Evolutionary conservation across 2,329 filamentous ascomycete genomes (phyloP).

Genomic region (Cercospora janseana): DNA sequence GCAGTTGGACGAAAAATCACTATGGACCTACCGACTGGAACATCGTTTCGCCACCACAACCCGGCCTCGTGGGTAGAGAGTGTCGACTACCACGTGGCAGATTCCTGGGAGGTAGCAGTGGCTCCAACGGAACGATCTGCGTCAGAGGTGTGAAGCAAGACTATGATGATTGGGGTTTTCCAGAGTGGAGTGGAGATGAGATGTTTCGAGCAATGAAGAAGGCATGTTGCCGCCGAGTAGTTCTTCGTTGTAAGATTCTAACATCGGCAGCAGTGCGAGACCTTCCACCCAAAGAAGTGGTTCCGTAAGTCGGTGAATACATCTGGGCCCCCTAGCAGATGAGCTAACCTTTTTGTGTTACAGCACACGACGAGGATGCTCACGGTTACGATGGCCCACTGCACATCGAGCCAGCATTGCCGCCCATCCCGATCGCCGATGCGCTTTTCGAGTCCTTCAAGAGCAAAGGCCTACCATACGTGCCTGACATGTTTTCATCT

Average conservation of each 20-base stretch:
- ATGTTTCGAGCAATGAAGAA: slow-evolving; percentile 35
- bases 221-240: no score
- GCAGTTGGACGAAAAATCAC: slow-evolving; percentile 45
- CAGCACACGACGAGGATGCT: slow-evolving; percentile 24
- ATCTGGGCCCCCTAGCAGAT: slow-evolving; percentile 10
- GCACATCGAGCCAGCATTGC: slow-evolving; percentile 45
- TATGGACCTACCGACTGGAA: slow-evolving; percentile 49
- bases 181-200: slow-evolving; percentile 33
- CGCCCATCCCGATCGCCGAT: slow-evolving; percentile 39
- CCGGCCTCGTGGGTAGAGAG: slow-evolving; percentile 42
- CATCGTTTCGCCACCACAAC: slow-evolving; percentile 42
- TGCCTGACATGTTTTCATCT: slow-evolving; percentile 33
- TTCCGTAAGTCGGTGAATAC: slow-evolving; percentile 25
- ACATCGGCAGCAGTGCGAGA: slow-evolving; percentile 31
- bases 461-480: slow-evolving; percentile 29
- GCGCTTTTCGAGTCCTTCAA: slow-evolving; percentile 31
- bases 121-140: slow-evolving; percentile 47
- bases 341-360: neutral
- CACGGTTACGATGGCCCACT: slow-evolving; percentile 31
- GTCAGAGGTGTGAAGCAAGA: slow-evolving; percentile 46
- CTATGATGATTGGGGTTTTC: slow-evolving; percentile 38
- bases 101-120: slow-evolving; percentile 46
- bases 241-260: no score
- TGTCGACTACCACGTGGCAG: slow-evolving; percentile 46
- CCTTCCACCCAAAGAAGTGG: slow-evolving; percentile 31